phyloP scores from a whole-genome alignment of 2,329 filamentous ascomycete genomes.

The Exophiala calicioides region DNA sequence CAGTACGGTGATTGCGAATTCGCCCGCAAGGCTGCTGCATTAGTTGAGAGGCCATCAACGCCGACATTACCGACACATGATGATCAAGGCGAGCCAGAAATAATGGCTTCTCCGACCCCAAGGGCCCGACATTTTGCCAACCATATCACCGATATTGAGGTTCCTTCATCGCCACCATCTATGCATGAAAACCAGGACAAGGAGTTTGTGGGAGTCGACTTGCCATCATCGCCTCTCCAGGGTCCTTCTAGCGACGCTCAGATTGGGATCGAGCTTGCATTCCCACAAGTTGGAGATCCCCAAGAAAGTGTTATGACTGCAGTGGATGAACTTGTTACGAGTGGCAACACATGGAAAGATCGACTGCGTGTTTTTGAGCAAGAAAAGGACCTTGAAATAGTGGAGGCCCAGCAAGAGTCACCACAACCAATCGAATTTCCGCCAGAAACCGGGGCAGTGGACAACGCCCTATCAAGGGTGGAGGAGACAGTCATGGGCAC shows the following conservation, averaged over 20 bases:
- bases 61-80: conserved; percentile 26
- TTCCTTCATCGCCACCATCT: conserved; percentile 32
- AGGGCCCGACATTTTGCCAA: conserved; percentile 23
- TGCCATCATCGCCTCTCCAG: conserved; percentile 23
- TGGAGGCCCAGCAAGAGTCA: too few species aligned
- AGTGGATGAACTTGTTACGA: neutral
- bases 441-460: neutral
- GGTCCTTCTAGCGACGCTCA: conserved; percentile 11
- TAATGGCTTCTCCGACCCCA: conserved; percentile 31
- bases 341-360: too few species aligned
- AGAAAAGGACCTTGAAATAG: neutral
- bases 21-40: conserved; percentile 22
- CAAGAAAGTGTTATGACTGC: neutral
- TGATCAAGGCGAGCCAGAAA: conserved; percentile 23
- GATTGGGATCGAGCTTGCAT: conserved; percentile 14
- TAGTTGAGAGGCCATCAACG: conserved; percentile 25
- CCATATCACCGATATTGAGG: conserved; percentile 27
- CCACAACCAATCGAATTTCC: neutral
- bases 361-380: too few species aligned
- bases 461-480: conserved; percentile 4
- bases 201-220: conserved; percentile 3
- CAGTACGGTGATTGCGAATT: conserved; percentile 21
- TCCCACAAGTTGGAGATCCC: conserved; percentile 4
- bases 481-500: conserved; percentile 1
- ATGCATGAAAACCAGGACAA: conserved; percentile 20